Evolutionary conservation across 768 basidiomycete species (phyloP).

Genomic region (Dictyophora rubrovolvata): DNA sequence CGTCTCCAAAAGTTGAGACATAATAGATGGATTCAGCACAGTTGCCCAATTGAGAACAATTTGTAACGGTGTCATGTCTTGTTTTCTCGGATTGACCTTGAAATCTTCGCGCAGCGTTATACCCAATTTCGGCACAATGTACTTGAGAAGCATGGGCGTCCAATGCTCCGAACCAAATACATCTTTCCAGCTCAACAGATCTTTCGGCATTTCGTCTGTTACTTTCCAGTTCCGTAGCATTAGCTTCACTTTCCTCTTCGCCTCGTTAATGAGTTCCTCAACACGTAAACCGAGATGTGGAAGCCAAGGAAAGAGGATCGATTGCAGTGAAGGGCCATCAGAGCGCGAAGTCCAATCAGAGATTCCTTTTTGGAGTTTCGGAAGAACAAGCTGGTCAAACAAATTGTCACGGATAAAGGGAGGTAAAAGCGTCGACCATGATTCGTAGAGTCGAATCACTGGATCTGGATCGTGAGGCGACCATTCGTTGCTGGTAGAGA

Average conservation of each 20-base stretch:
- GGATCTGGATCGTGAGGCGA: slow-evolving; percentile 58
- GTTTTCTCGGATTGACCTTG: slow-evolving; percentile 81
- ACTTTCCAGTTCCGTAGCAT: slow-evolving; percentile 67
- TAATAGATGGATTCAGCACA: slow-evolving; percentile 63
- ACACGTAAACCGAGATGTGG: slow-evolving; percentile 76
- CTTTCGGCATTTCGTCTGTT: slow-evolving; percentile 63
- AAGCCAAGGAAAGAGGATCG: slow-evolving; percentile 92
- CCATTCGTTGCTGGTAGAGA: slow-evolving; percentile 67
- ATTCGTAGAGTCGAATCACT: slow-evolving; percentile 75
- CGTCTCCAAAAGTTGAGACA: slow-evolving; percentile 75
- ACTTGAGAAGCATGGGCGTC: slow-evolving; percentile 85
- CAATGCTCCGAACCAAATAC: slow-evolving; percentile 77
- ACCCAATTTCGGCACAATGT: slow-evolving; percentile 86
- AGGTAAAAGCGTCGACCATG: slow-evolving; percentile 82
- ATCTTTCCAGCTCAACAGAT: slow-evolving; percentile 72
- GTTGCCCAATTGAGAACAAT: slow-evolving; percentile 68
- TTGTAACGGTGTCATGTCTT: slow-evolving; percentile 76
- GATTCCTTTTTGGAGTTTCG: slow-evolving; percentile 80
- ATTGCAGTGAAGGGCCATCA: slow-evolving; percentile 51
- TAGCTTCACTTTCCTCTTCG: slow-evolving; percentile 75
- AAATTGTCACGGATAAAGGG: slow-evolving; percentile 90
- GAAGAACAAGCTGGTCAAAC: slow-evolving; percentile 89
- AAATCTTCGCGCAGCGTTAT: slow-evolving; percentile 75
- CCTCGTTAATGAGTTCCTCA: slow-evolving; percentile 80
- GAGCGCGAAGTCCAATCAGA: slow-evolving; percentile 70